Base-by-base conservation (phyloP, 23 red algal genomes). In the Gracilaria caudata region DNA sequence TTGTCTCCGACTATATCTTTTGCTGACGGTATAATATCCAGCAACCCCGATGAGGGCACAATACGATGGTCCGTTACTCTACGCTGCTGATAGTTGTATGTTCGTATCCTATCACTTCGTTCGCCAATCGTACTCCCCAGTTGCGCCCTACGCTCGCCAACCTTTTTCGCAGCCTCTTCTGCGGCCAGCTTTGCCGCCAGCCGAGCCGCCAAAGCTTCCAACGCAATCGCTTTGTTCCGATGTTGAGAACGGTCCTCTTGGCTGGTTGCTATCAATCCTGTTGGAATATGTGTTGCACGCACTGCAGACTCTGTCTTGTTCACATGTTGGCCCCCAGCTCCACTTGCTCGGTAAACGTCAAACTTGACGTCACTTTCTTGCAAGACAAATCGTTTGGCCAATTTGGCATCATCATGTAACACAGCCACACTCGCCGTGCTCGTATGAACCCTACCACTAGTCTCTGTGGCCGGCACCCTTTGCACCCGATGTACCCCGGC, bases 401-500 rank as follows among this genome's bases (percentile, higher is more conserved):
- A 68, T 5, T 49, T 8, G 24, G 54, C 17, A 64, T 85, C 78
- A 34, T 91, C 95, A 9, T 75, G 92, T 44, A 98, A 63, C 36
- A 98, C 90, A 19, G 92, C 89, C 0, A 98, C 96, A 71, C 51
- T 75, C 32, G 88, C 96, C 11, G 92, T 88, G 37, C 87, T 93
- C 7, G 96, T 98, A 64, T 98, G 96, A 5, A 98, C 81, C 32
- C 96, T 75, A 20, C 96, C 92, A 53, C 63, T 47, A 6, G 92
- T 79, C 53, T 98, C 96, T 20, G 96, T 98, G 9, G 87, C 88
- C 32, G 96, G 96, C 66, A 98, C 90, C 12, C 96, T 89, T 80
- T 98, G 96, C 24, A 98, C 96, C 1, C 96, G 92, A 73, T 98
- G 96, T 13, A 95, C 96, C 30, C 96, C 96, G 8, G 96, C 96